These are phyloP conservation scores for Coemansia sp. DNA, from an alignment of 192 early-diverging fungal species.

Conservation along the genomic window DNA sequence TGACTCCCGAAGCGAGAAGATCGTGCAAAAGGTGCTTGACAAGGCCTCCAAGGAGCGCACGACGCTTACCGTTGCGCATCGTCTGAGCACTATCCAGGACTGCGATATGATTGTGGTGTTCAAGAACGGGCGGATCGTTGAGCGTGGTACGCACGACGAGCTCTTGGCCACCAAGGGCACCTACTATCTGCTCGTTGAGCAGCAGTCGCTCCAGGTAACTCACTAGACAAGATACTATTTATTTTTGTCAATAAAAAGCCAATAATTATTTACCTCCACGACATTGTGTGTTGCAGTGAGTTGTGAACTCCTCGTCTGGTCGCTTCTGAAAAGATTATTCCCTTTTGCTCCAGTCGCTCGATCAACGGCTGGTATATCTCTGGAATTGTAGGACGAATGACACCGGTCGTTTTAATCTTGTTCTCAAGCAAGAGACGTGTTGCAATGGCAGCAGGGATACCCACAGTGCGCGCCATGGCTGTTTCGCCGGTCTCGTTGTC, in stretches of 20 bases:
- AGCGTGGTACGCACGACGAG: slow-evolving; percentile 66
- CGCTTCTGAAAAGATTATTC: slow-evolving; percentile 65
- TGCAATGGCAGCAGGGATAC: slow-evolving; percentile 76
- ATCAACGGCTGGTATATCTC: slow-evolving; percentile 75
- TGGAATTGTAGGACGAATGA: slow-evolving; percentile 64
- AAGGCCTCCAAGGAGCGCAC: slow-evolving; percentile 67
- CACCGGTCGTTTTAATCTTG: slow-evolving; percentile 56
- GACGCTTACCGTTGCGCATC: slow-evolving; percentile 71
- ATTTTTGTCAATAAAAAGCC: too few relatives aligned
- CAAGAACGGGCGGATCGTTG: slow-evolving; percentile 49
- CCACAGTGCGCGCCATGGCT: slow-evolving; percentile 83
- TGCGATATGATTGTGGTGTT: slow-evolving; percentile 15
- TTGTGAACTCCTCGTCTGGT: slow-evolving; percentile 27
- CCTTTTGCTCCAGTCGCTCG: slow-evolving; percentile 61
- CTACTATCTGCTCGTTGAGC: slow-evolving; percentile 61
- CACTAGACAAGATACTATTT: slow-evolving; percentile 7
- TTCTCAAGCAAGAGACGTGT: slow-evolving; percentile 66
- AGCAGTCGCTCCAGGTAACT: slow-evolving; percentile 59
- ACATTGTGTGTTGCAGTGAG: slow-evolving; percentile 45
- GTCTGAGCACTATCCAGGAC: slow-evolving; percentile 22
- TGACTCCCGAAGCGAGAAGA: slow-evolving; percentile 73
- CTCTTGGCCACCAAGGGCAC: slow-evolving; percentile 58
- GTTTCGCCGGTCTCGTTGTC: slow-evolving; percentile 58
- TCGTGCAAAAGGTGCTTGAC: slow-evolving; percentile 78
- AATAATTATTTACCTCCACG: slow-evolving; percentile 17